Conservation (phyloP, 2,329 filamentous ascomycete genomes). For the Botryosphaeria agaves region DNA sequence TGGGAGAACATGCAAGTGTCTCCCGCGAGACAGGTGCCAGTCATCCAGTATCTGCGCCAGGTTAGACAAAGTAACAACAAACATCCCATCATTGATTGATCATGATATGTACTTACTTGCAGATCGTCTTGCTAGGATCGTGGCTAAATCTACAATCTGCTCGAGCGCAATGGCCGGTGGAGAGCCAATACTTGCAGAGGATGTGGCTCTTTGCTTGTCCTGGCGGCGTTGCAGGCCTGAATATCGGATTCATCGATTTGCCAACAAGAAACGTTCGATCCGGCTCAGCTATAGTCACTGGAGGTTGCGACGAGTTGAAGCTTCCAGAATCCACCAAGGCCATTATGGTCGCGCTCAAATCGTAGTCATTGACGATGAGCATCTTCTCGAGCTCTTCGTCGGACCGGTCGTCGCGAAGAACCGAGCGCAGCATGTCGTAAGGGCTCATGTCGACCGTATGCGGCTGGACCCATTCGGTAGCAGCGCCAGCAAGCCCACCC, state of each 20-base stretch:
- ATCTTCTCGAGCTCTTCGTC: conserved; percentile 94
- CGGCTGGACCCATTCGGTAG: conserved; percentile 57
- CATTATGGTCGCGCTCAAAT: conserved; percentile 79
- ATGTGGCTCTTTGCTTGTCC: conserved; percentile 67
- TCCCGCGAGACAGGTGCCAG: conserved; percentile 86
- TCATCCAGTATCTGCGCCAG: conserved; percentile 67
- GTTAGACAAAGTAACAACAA: conserved; percentile 10
- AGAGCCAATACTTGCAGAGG: conserved; percentile 94
- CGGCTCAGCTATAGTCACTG: conserved; percentile 35
- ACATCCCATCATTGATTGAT: conserved; percentile 1
- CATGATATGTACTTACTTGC: conserved; percentile 57
- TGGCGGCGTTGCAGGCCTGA: conserved; percentile 58
- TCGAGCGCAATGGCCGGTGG: conserved; percentile 84
- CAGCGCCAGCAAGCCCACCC: conserved; percentile 59
- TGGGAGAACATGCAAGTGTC: conserved; percentile 95
- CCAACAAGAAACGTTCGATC: conserved; percentile 59
- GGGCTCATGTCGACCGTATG: conserved; percentile 84
- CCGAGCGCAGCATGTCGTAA: conserved; percentile 92
- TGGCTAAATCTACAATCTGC: conserved; percentile 96
- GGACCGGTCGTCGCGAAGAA: conserved; percentile 71
- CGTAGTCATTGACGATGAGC: conserved; percentile 76
- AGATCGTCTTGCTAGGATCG: conserved; percentile 86
- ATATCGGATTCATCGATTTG: conserved; percentile 65
- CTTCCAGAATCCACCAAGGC: conserved; percentile 65
- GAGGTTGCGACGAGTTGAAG: conserved; percentile 30